Base-by-base conservation (phyloP, 805 yeast species). In the Zygoascus tannicola region DNA sequence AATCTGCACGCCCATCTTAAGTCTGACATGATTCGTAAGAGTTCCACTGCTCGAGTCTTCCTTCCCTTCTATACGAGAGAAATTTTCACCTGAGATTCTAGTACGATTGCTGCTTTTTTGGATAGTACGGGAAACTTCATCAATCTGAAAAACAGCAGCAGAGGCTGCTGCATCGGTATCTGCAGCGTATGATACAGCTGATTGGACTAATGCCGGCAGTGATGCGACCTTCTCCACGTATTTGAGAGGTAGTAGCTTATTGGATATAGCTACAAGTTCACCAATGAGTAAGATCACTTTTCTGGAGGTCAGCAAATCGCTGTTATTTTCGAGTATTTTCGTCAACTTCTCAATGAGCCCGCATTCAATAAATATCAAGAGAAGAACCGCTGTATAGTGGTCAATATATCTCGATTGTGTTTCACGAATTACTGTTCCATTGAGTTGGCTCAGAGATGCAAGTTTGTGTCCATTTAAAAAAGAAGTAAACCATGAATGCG, bases 241-340 rank as follows among this genome's bases (percentile, higher is more conserved):
- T 22, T 69, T 71, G 2, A 61, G 62, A 0, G 88, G 87, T 1
- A 83, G 58, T 4, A 81, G 56, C 35, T 66, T 69, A 34, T 73
- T 68, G 1, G 83, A 68, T 41, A 82, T 54, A 44, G 70, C 68
- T 30, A 73, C 64, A 12, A 85, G 67, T 53, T 83, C 86, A 0
- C 85, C 72, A 2, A 84, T 56, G 7, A 90, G 65, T 18, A 73
- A 64, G 4, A 83, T 73, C 0, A 87, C 81, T 59, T 83, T 84
- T 3, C 74, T 59, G 32, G 71, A 59, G 48, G 66, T 70, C 16
- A 64, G 58, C n/a, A 59, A 68, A 54, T 78, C 76, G 12, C 64
- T 54, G 35, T 71, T 62, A 10, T 57, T 61, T 22, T 68, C 62
- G n/a, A 75, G 53, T 4, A 77, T 57, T 2, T 58, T 51, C 1